phyloP scores from a whole-genome alignment of 495 filamentous ascomycete species.

The Ramalina intermedia region DNA sequence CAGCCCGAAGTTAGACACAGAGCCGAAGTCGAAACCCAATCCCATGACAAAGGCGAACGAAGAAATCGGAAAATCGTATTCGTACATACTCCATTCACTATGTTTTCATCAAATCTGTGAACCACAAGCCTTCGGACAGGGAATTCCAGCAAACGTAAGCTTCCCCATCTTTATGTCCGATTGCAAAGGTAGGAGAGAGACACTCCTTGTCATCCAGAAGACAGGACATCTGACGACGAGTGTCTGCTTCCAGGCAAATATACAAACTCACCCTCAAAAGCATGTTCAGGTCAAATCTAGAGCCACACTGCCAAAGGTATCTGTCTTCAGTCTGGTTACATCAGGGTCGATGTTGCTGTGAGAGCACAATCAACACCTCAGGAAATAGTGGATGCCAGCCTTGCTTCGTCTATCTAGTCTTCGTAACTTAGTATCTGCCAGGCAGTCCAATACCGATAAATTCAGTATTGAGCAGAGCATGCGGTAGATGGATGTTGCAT shows the following conservation, averaged over 20 bases:
- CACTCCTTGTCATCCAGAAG: background rate
- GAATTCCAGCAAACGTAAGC: slow-evolving; percentile 6
- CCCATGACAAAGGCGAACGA: slow-evolving; percentile 10
- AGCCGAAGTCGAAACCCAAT: slow-evolving; percentile 2
- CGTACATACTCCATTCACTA: slow-evolving; percentile 11
- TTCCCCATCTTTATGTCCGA: background rate
- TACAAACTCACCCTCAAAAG: background rate
- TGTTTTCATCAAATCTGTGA: slow-evolving; percentile 7
- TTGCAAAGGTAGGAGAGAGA: background rate
- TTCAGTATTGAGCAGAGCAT: too few relatives aligned
- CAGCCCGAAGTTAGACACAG: slow-evolving; percentile 6
- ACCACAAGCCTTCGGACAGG: slow-evolving; percentile 4
- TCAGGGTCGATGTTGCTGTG: too few relatives aligned
- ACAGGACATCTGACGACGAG: slow-evolving; percentile 11
- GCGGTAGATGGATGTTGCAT: too few relatives aligned
- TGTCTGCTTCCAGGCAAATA: slow-evolving; percentile 11
- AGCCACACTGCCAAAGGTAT: background rate
- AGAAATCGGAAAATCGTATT: slow-evolving; percentile 14
- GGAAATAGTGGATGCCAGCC: too few relatives aligned
- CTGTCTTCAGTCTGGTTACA: too few relatives aligned
- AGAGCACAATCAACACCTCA: too few relatives aligned
- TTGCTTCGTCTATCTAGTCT: too few relatives aligned
- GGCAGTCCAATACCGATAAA: too few relatives aligned
- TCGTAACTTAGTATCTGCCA: too few relatives aligned
- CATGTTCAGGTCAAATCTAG: background rate